Evolutionary conservation across 1,284 basidiomycete genomes (phyloP).

Genomic region (Rugosomyces carneus): DNA sequence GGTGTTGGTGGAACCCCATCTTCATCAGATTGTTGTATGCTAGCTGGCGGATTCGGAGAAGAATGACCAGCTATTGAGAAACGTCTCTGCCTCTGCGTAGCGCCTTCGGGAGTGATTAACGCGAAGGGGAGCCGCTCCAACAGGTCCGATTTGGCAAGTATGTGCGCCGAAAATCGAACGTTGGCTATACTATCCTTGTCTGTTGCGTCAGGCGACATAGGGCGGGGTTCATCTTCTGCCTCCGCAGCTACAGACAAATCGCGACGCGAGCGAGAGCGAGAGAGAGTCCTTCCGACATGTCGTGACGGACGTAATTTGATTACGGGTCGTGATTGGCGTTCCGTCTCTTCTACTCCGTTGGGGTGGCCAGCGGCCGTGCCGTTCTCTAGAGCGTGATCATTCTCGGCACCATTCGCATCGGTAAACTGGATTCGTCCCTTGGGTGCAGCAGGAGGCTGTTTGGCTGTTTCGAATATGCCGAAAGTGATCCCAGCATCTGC

Average conservation of each 20-base stretch:
- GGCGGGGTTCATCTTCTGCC: conserved; percentile 43
- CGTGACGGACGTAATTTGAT: conserved; percentile 62
- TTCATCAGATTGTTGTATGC: conserved; percentile 35
- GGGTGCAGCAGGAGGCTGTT: conserved; percentile 15
- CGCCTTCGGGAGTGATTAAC: conserved; percentile 64
- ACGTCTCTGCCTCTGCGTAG: conserved; percentile 31
- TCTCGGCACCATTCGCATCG: conserved; percentile 20
- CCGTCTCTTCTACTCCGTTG: conserved; percentile 38
- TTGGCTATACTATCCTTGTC: conserved; percentile 65
- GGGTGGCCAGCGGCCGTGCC: conserved; percentile 25
- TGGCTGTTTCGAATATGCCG: conserved; percentile 58
- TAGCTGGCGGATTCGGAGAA: conserved; percentile 25
- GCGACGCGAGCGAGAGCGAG: conserved; percentile 66
- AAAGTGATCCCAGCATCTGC: conserved; percentile 60
- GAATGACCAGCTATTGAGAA: conserved; percentile 21
- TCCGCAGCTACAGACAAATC: conserved; percentile 49
- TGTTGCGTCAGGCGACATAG: conserved; percentile 44
- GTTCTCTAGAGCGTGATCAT: conserved; percentile 10
- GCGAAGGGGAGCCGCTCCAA: conserved; percentile 63
- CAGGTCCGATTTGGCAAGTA: conserved; percentile 52
- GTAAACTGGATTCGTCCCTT: conserved; percentile 30
- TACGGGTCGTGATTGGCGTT: conserved; percentile 57
- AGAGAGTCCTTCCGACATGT: conserved; percentile 35
- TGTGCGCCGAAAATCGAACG: conserved; percentile 67
- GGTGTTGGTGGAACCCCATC: conserved; percentile 30